Conservation (phyloP, 352 stramenopile genomes). For the Phytophthora melonis region DNA sequence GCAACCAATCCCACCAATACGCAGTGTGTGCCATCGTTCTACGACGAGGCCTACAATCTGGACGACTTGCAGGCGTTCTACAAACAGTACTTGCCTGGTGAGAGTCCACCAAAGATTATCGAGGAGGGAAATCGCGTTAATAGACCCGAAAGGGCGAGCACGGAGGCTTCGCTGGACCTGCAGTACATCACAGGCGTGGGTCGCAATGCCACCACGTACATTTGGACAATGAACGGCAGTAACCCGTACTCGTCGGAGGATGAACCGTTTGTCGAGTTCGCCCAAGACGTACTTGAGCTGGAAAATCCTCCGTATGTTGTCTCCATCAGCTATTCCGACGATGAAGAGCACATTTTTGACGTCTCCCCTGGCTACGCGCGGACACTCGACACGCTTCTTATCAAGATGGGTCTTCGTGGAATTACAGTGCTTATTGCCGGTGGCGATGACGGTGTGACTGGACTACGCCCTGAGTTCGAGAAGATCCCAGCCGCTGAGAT, state of each 20-base stretch:
- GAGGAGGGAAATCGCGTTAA: constrained; percentile 69
- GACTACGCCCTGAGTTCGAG: constrained; percentile 69
- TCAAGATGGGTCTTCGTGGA: constrained; percentile 90
- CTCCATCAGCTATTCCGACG: constrained; percentile 92
- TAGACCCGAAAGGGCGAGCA: constrained; percentile 43
- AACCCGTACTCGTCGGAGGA: constrained; percentile 89
- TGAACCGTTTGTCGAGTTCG: constrained; percentile 89
- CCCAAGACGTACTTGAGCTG: constrained; percentile 69
- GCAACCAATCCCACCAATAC: constrained; percentile 70
- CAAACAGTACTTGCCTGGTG: constrained; percentile 55
- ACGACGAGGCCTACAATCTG: constrained; percentile 69
- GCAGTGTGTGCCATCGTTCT: constrained; percentile 83
- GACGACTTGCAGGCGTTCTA: constrained; percentile 71
- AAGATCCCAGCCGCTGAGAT: constrained; percentile 61
- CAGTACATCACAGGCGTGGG: constrained; percentile 91
- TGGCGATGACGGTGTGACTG: constrained; percentile 90
- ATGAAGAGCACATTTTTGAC: constrained; percentile 91
- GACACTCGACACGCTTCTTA: constrained; percentile 85
- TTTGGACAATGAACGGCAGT: constrained; percentile 84
- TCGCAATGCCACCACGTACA: constrained; percentile 79
- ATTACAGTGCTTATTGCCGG: constrained; percentile 89
- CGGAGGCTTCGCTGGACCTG: constrained; percentile 90
- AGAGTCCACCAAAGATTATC: constrained; percentile 58
- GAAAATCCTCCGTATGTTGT: constrained; percentile 84
- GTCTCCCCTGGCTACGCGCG: constrained; percentile 76